A percentile compares a stretch with the other conserved stretches of the same genome.
Conservation (phyloP, 2,329 filamentous ascomycete species). For the Setomelanomma holmii region DNA sequence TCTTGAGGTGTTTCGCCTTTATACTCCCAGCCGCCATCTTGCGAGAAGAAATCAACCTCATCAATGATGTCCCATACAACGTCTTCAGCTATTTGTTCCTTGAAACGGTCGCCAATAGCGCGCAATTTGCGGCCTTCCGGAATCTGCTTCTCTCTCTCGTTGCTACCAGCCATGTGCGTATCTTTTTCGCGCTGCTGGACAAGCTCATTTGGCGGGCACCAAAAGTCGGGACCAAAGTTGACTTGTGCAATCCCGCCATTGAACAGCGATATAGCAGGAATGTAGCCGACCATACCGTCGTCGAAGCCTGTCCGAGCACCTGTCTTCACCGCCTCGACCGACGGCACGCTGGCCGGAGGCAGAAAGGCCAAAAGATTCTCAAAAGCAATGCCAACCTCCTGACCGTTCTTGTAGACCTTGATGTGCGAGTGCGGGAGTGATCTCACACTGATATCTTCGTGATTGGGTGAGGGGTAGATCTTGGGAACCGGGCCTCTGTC, state of each 20-base stretch:
- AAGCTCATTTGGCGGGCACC: conserved; percentile 77
- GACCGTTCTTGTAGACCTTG: conserved; percentile 91
- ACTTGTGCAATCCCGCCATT: conserved; percentile 88
- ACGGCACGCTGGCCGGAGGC: conserved; percentile 82
- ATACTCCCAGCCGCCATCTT: conserved; percentile 63
- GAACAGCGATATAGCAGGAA: conserved; percentile 91
- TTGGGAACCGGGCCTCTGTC: conserved; percentile 60
- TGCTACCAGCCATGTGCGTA: conserved; percentile 36
- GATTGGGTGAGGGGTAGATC: conserved; percentile 78
- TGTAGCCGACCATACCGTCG: conserved; percentile 94
- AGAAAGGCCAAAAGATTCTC: conserved; percentile 88
- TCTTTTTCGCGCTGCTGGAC: conserved; percentile 47
- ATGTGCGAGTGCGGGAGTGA: conserved; percentile 87
- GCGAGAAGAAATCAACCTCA: conserved; percentile 88
- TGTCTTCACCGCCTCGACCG: conserved; percentile 70
- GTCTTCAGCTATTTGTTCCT: conserved; percentile 94
- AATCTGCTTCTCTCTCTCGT: conserved; percentile 16
- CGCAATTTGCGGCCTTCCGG: conserved; percentile 53
- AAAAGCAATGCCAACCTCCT: conserved; percentile 84
- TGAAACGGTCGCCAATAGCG: conserved; percentile 78
- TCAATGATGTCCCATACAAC: conserved; percentile 92
- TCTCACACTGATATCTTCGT: conserved; percentile 75
- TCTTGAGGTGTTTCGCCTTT: conserved; percentile 44
- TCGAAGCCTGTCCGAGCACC: conserved; percentile 87
- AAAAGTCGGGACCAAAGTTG: conserved; percentile 94